phyloP scores from a whole-genome alignment of 2,329 filamentous ascomycete species.

The Cercospora sesami region DNA sequence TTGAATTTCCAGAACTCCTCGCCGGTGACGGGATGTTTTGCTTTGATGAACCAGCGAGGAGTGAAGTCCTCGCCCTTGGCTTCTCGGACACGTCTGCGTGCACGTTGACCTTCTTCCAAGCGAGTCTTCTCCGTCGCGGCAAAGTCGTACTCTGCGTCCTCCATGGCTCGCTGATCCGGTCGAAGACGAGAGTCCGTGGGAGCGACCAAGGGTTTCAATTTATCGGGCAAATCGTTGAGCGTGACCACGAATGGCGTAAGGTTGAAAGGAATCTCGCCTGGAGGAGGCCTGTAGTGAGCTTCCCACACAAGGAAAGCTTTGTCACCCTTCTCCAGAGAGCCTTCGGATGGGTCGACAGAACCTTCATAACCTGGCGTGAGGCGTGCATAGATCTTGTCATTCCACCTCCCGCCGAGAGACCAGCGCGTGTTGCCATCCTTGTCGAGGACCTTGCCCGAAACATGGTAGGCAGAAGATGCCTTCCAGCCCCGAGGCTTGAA shows the following conservation, averaged over 20 bases:
- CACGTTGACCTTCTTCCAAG: constrained; percentile 86
- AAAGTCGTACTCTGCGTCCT: constrained; percentile 94
- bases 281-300: constrained; percentile 75
- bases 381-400: constrained; percentile 93
- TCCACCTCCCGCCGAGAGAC: constrained; percentile 93
- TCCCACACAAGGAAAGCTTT: constrained; percentile 93
- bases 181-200: constrained; percentile 92
- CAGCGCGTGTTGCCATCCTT: constrained; percentile 76
- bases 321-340: constrained; percentile 47
- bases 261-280: constrained; percentile 77
- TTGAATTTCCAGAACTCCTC: constrained; percentile 90
- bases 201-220: constrained; percentile 72
- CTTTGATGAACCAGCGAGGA: constrained; percentile 81
- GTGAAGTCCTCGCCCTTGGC: constrained; percentile 74
- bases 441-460: constrained; percentile 82
- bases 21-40: constrained; percentile 73
- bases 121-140: constrained; percentile 92
- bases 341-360: constrained; percentile 55
- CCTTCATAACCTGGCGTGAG: constrained; percentile 88
- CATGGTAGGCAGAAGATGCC: constrained; percentile 84
- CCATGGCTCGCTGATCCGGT: constrained; percentile 96
- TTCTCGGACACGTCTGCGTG: constrained; percentile 71
- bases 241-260: constrained; percentile 94
- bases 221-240: constrained; percentile 87
- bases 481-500: constrained; percentile 98